Base-by-base conservation (phyloP, 805 yeast genomes). In the Candida montana region DNA sequence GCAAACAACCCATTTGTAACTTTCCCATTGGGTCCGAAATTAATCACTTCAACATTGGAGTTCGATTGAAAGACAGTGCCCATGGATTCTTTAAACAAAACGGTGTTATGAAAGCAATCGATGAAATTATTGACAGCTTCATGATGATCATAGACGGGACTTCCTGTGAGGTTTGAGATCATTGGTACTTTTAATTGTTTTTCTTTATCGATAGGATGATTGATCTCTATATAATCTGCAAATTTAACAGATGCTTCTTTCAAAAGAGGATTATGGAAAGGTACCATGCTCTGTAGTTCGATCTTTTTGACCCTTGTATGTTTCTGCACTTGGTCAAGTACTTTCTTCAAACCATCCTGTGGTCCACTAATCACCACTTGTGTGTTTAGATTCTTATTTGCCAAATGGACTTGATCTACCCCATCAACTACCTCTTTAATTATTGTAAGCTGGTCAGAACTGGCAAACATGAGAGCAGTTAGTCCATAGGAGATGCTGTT, bases 361-460 rank as follows among this genome's bases (percentile, higher is more conserved):
- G 51, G 54, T 3, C 77, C 79, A 7, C 73, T 63, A 7, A 72
- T 40, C 9, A 68, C 71, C 7, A 71, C 50, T 50, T 71, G 77
- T 9, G 58, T 53, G 8, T 39, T 34, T 16, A 65, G 54, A 45
- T 73, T 73, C 28, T 66, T 58, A 50, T 72, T 72, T 7, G 76
- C 75, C 10, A 73, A 50, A 4, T 64, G 53, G 3, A 59, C 51
- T 10, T 43, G 45, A n/a, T 47, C 41, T 6, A 19, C 41, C 27
- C 30, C 33, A 9, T 7, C 16, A n/a, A 40, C 27, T 17, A 17
- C 38, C 19, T 17, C 37, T 21, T 24, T 7, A 37, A 46, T 12
- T 1, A 42, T 17, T 1, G 44, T 48, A 7, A 52, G 37, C 1
- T 65, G 55, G 5, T 39, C 27, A 1, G 56, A 58, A 33, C 57